Evolutionary conservation across 805 yeast genomes (phyloP), one percentile per base, ranked within the genome.

Genomic region (Groenewaldozyma tartarivorans): DNA sequence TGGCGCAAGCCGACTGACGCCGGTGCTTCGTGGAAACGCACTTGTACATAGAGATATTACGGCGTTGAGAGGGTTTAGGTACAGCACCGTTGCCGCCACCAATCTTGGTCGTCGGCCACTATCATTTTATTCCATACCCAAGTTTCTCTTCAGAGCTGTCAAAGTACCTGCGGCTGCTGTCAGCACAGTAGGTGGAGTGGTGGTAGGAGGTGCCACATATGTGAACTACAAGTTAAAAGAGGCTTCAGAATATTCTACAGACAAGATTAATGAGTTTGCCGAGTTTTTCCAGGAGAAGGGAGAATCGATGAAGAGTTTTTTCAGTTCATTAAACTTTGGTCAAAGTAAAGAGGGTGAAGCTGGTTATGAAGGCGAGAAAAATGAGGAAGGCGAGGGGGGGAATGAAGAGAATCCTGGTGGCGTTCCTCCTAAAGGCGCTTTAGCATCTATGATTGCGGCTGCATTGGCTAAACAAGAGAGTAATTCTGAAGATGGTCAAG

Each of bases 171-270:
- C 86, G 1, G 90, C 87, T 0, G 66, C 90, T 47, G 64, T 87
- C 0, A 24, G 11, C 13, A 24, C 11, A 9, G 29, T 13, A 9
- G 97, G 96, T 1, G 88, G 94, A 5, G 87, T 95, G 0, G 61
- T 87, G 27, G 96, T 94, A 2, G 97, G 96, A 7, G 95, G 94
- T 5, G 94, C 95, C 0, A 81, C 95, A 2, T 92, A 87, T 56
- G 79, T 90, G 37, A 86, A 88, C 16, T 88, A 88, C 60, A 90
- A 92, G 58, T 82, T 88, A 6, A 94, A 87, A 30, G 94, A 90
- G 60, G 94, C 94, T 1, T 70, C 84, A 0, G 67, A 59, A 30
- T 84, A 73, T 51, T 75, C 95, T 0, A 69, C 69, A 41, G 94
- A 82, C 45, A 75, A 76, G 54, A 51, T 90, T 33, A 67, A 69